Conservation (phyloP, 2,329 filamentous ascomycete genomes). For the Scytalidium lignicola region DNA sequence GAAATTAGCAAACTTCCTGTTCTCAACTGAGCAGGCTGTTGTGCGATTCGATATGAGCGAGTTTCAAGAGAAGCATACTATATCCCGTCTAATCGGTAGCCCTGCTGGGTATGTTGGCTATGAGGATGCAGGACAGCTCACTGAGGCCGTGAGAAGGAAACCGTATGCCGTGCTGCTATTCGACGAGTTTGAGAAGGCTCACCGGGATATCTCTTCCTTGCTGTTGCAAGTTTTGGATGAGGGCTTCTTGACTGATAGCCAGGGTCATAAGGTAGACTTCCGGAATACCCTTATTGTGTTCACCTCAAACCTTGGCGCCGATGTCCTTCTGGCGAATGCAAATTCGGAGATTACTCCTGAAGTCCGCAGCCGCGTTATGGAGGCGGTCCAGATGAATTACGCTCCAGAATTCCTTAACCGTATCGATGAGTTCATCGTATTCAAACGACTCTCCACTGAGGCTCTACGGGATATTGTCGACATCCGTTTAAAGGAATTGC, state of each 20-base stretch:
- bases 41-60: constrained; percentile 97
- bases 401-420: constrained; percentile 95
- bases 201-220: constrained; percentile 87
- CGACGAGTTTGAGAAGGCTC: constrained; percentile 97
- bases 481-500: constrained; percentile 81
- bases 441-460: constrained; percentile 73
- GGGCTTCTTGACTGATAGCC: constrained; percentile 89
- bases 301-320: constrained; percentile 89
- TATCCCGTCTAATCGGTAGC: constrained; percentile 85
- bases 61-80: constrained; percentile 95
- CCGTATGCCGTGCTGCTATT: constrained; percentile 93
- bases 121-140: constrained; percentile 92
- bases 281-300: constrained; percentile 94
- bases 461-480: constrained; percentile 91
- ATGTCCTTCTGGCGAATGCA: constrained; percentile 74
- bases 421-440: constrained; percentile 95
- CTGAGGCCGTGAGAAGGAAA: constrained; percentile 89
- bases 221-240: constrained; percentile 94
- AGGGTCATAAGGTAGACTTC: constrained; percentile 96
- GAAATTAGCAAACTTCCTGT: constrained; percentile 88
- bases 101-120: constrained; percentile 96
- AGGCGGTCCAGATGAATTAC: constrained; percentile 70
- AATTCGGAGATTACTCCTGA: constrained; percentile 67
- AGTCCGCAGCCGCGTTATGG: constrained; percentile 78
- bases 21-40: constrained; percentile 86